These are phyloP conservation scores for Carex cristatella DNA, from an alignment of 176 grass and related monocot species.

Conservation along the genomic window DNA sequence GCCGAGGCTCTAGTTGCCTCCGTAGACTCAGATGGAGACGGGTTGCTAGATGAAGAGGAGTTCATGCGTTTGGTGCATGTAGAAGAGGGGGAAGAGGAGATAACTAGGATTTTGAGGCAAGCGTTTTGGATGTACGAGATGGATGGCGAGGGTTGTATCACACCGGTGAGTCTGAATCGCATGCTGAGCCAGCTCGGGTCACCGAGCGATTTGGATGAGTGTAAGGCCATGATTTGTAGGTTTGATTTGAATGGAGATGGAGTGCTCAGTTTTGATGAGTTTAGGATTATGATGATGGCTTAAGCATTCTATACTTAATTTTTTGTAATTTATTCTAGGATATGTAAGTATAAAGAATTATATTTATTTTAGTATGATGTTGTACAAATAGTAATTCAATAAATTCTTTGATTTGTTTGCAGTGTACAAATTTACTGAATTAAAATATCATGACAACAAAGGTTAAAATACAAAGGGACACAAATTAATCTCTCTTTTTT, in stretches of 20 bases:
- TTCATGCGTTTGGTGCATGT: constrained; percentile 21
- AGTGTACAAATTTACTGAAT: background rate
- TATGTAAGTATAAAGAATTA: background rate
- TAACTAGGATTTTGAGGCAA: background rate
- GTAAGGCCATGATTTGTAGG: constrained; percentile 24
- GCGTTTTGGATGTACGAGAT: constrained; percentile 24
- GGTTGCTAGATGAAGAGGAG: constrained; percentile 19
- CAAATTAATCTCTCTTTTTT: too few species aligned
- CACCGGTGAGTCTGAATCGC: constrained; percentile 11
- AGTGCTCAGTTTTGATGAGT: constrained; percentile 29
- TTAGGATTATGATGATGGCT: constrained; percentile 29
- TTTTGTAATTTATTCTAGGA: background rate
- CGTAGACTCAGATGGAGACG: constrained; percentile 24
- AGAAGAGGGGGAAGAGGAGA: constrained; percentile 23
- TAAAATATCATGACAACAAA: too few species aligned
- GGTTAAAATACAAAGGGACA: too few species aligned
- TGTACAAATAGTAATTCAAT: background rate
- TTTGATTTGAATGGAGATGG: constrained; percentile 33
- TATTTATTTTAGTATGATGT: background rate
- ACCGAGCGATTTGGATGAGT: constrained; percentile 6
- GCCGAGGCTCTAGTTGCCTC: constrained; percentile 5
- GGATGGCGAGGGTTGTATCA: constrained; percentile 25
- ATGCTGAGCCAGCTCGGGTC: constrained; percentile 16
- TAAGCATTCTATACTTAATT: background rate
- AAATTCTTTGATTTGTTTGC: background rate